Percentiles rank a stretch among this genome's conserved stretches.
These are phyloP conservation scores for Coniosporium tulheliwenetii DNA, from an alignment of 2,329 filamentous ascomycete species.

Conservation along the genomic window DNA sequence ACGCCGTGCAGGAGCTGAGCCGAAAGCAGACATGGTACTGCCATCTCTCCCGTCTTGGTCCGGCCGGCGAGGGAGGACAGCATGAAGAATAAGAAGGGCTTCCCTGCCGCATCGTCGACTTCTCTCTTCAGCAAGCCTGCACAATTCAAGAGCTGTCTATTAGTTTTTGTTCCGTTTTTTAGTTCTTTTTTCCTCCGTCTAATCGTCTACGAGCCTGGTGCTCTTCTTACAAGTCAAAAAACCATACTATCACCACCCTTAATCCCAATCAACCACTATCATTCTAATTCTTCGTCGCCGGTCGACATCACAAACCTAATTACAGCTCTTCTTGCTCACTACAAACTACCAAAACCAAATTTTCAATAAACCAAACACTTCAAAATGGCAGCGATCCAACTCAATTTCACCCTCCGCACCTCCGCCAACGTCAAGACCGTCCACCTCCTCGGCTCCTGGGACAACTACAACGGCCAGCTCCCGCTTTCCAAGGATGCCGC, in stretches of 20 bases:
- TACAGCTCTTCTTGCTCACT: slow-evolving; percentile 33
- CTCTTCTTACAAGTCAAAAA: slow-evolving; percentile 6
- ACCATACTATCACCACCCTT: slow-evolving; percentile 2
- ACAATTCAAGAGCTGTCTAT: slow-evolving; percentile 1
- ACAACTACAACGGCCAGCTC: slow-evolving; percentile 89
- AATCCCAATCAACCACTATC: slow-evolving; percentile 9
- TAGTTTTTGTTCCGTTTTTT: slow-evolving; percentile 10
- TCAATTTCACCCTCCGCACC: slow-evolving; percentile 91
- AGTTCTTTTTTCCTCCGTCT: slow-evolving; percentile 6
- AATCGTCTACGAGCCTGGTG: slow-evolving; percentile 7
- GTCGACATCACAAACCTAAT: slow-evolving; percentile 20
- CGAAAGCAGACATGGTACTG: background rate
- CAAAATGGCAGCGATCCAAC: slow-evolving; percentile 73
- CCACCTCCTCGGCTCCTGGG: slow-evolving; percentile 95
- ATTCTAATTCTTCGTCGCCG: slow-evolving; percentile 24
- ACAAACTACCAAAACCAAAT: slow-evolving; percentile 7
- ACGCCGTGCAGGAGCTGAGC: background rate
- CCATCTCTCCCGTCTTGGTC: background rate
- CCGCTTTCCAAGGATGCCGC: slow-evolving; percentile 81
- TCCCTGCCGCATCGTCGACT: background rate
- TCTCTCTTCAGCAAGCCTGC: slow-evolving; percentile 3
- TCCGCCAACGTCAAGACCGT: slow-evolving; percentile 95
- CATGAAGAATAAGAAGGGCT: background rate
- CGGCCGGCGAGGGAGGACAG: background rate
- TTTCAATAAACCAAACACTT: slow-evolving; percentile 1